Conservation (phyloP, 352 stramenopile species). For the Phytopythium chamaehyphon region DNA sequence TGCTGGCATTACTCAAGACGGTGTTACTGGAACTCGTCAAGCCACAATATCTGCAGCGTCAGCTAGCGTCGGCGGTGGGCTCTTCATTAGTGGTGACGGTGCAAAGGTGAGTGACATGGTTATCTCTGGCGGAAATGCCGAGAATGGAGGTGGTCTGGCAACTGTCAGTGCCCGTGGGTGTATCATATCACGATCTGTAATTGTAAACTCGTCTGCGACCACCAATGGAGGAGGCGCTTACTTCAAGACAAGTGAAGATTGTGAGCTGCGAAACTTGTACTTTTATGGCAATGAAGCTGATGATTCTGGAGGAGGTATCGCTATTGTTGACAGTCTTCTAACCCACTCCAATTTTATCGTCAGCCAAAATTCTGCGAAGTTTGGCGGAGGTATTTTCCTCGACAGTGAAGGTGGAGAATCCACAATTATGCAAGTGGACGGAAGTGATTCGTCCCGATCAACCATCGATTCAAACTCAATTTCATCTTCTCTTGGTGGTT, state of each 20-base stretch:
- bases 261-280: conserved; percentile 15
- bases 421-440: conserved; percentile 6
- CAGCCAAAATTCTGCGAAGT: conserved; percentile 16
- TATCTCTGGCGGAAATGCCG: conserved; percentile 10
- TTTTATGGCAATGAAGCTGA: conserved; percentile 18
- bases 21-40: neutral
- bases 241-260: conserved; percentile 16
- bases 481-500: conserved; percentile 9
- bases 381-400: conserved; percentile 24
- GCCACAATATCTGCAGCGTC: conserved; percentile 11
- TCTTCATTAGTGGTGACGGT: conserved; percentile 25
- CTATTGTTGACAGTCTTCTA: conserved; percentile 19
- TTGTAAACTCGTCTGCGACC: conserved; percentile 15
- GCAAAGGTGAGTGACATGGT: conserved; percentile 11
- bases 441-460: conserved; percentile 9
- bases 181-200: conserved; percentile 9
- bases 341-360: conserved; percentile 32
- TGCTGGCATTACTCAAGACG: neutral
- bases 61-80: conserved; percentile 17
- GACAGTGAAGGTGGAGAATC: conserved; percentile 2
- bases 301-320: conserved; percentile 25
- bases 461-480: conserved; percentile 21
- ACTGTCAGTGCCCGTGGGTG: conserved; percentile 11
- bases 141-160: conserved; percentile 27
- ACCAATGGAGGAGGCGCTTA: conserved; percentile 26